phyloP scores from a whole-genome alignment of 805 yeast species.

The Kazachstania africana region DNA sequence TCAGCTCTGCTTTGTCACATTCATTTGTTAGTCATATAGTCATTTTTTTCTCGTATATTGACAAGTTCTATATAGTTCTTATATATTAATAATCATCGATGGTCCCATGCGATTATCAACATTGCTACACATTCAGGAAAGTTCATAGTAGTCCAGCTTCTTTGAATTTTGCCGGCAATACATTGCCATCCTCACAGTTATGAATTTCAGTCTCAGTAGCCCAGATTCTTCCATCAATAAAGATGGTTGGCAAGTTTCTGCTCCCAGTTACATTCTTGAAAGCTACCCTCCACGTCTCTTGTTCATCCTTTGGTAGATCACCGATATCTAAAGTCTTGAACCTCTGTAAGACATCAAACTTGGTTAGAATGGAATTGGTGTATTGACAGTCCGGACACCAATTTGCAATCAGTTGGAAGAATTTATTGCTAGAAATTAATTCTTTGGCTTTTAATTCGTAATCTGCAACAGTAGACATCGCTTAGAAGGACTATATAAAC shows the following conservation, averaged over 20 bases:
- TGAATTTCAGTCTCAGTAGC: constrained; percentile 26
- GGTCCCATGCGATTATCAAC: no score
- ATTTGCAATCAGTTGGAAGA: constrained; percentile 50
- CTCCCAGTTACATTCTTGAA: constrained; percentile 23
- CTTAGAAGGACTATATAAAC: no score
- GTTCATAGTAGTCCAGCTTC: no score
- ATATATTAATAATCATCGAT: no score
- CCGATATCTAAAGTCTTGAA: constrained; percentile 42
- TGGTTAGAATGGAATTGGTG: constrained; percentile 43
- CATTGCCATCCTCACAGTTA: constrained; percentile 16
- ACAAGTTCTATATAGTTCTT: no score
- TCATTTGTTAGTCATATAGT: no score
- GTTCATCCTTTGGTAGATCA: constrained; percentile 14
- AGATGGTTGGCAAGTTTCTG: constrained; percentile 26
- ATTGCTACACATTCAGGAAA: no score
- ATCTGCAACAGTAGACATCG: background rate
- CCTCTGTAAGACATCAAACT: constrained; percentile 38
- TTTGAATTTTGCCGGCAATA: constrained; percentile 18
- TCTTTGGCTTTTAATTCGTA: constrained; percentile 37
- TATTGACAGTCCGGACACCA: constrained; percentile 78
- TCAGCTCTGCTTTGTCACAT: no score
- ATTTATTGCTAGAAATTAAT: constrained; percentile 35
- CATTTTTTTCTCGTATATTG: no score
- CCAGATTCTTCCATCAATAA: constrained; percentile 24
- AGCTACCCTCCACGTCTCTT: constrained; percentile 23